These are phyloP conservation scores for Podila minutissima DNA, from an alignment of 192 early-diverging fungal species.

Conservation along the genomic window DNA sequence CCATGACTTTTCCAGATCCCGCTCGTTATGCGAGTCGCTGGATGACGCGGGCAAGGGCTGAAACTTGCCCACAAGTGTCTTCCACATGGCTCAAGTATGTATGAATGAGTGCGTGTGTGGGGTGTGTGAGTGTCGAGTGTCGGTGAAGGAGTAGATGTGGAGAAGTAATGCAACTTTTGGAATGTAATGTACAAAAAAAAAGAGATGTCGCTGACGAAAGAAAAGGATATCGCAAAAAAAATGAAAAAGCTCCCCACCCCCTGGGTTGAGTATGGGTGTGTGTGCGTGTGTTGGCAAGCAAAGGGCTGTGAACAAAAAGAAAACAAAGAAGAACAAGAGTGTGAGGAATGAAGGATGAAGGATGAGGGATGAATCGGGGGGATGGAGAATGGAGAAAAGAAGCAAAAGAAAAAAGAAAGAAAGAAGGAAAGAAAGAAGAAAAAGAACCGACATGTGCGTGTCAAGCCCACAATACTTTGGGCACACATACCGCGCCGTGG, in stretches of 20 bases:
- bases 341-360: neutral
- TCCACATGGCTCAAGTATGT: constrained; percentile 28
- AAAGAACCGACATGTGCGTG: too few relatives aligned
- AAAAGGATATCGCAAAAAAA: neutral
- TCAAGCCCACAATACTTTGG: too few relatives aligned
- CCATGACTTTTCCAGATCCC: constrained; percentile 42
- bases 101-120: too few relatives aligned
- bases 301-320: neutral
- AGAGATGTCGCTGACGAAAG: neutral
- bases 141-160: too few relatives aligned
- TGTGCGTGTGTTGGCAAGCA: neutral
- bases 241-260: neutral
- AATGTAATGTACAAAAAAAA: neutral
- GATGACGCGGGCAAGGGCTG: constrained; percentile 48
- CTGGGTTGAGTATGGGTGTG: neutral
- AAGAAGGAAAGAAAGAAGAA: neutral
- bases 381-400: neutral
- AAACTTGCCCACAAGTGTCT: constrained; percentile 50
- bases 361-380: neutral
- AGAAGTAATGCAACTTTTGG: too few relatives aligned
- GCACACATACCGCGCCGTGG: too few relatives aligned
- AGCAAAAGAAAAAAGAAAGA: neutral
- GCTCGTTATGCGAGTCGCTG: constrained; percentile 34
- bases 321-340: neutral
- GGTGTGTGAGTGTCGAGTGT: too few relatives aligned